Base-by-base conservation (phyloP, 352 stramenopile species). In the Phytopythium boreale region DNA sequence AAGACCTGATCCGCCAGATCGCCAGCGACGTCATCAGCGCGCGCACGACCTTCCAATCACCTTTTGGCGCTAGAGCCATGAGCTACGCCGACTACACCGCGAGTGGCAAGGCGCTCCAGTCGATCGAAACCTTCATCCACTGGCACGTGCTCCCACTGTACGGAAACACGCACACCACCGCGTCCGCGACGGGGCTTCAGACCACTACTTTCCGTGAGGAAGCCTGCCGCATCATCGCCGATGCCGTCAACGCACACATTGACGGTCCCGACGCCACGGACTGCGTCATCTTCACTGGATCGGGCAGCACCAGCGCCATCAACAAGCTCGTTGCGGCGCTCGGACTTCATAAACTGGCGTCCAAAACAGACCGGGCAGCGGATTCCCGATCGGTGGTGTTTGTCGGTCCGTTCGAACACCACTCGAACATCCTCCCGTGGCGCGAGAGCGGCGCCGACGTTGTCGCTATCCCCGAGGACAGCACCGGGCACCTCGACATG, bases 391-490 rank as follows among this genome's bases (percentile, higher is more conserved):
- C 94, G 0, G 87, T 98, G 9, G 90, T 98, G 59, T 93, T 98
- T 56, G 90, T 93, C 17, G 84, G 93, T 47, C 97, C 96, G 9
- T 98, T 97, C 61, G 97, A 98, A 71, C 97, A 99, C 74, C 97
- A 99, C 72, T 98, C 93, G 36, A 99, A 99, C 77, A 68, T 99
- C 14, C 73, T 99, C 14, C 96, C 96, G 8, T 99, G 97, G 97
- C 74, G 97, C 49, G 97, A 99, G 79, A 95, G 83, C 58, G 79
- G 64, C 14, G 86, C 84, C 2, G 84, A 97, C 20, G 83, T 97
- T 26, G 75, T 97, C 26, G 69, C 70, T 26, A 84, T 98, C 31
- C 75, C 79, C 4, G 87, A 90, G 51, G 70, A 83, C 20, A 70
- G 71, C 14, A 61, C 61, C 14, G 75, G 74, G 0, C 74, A 79